phyloP scores from a whole-genome alignment of 805 yeast species.

The Candida maesae region DNA sequence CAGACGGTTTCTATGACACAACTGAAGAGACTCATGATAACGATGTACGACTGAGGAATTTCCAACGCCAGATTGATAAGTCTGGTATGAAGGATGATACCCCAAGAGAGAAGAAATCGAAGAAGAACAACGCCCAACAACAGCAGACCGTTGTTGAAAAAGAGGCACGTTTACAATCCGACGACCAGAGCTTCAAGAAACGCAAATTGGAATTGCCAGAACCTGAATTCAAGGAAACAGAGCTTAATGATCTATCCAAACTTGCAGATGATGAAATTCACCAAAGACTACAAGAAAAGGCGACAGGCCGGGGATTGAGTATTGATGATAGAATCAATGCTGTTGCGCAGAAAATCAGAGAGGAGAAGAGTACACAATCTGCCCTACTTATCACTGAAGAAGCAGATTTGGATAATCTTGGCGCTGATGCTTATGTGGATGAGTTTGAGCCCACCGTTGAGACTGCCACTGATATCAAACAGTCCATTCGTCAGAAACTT shows the following conservation, averaged over 20 bases:
- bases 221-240: slow-evolving; percentile 29
- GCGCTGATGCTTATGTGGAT: neutral
- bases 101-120: slow-evolving; percentile 30
- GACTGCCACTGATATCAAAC: neutral
- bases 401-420: slow-evolving; percentile 6
- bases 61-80: slow-evolving; percentile 40
- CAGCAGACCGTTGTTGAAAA: slow-evolving; percentile 19
- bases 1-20: slow-evolving; percentile 65
- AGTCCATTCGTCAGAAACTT: slow-evolving; percentile 23
- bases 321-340: slow-evolving; percentile 18
- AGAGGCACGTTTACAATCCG: slow-evolving; percentile 8
- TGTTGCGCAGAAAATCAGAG: slow-evolving; percentile 38
- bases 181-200: slow-evolving; percentile 12
- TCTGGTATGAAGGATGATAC: slow-evolving; percentile 40
- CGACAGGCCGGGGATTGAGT: slow-evolving; percentile 5
- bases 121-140: slow-evolving; percentile 26
- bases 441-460: neutral
- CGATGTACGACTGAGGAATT: slow-evolving; percentile 34
- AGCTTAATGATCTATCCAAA: slow-evolving; percentile 14
- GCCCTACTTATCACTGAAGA: slow-evolving; percentile 26
- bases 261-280: slow-evolving; percentile 15
- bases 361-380: slow-evolving; percentile 35
- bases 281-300: slow-evolving; percentile 8
- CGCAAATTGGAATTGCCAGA: slow-evolving; percentile 31
- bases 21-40: slow-evolving; percentile 51